Base-by-base conservation (phyloP, 2,329 filamentous ascomycete genomes). In the Cercospora beticola region DNA sequence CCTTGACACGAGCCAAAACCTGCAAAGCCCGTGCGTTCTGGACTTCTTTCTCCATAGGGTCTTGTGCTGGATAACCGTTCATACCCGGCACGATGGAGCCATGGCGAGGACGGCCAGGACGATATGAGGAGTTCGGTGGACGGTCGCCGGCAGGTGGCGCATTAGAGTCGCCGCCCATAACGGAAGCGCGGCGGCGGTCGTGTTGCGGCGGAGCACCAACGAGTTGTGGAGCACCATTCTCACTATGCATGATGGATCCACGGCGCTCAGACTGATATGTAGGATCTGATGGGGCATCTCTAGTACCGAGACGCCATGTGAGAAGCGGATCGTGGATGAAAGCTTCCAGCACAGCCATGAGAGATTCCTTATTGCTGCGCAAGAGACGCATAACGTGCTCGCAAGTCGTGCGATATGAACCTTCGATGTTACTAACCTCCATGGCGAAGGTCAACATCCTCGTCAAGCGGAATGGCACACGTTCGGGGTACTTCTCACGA, bases 371-470 rank as follows among this genome's bases (percentile, higher is more conserved):
- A 81, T 99, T 99, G 74, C 95, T 93, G 66, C 95, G 86, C 72
- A 99, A 84, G 14, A 99, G 94, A 70, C 95, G 89, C 95, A 99
- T 99, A 62, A 97, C 94, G 75, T 97, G 94, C 82, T 99, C 96
- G 76, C 94, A 99, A 5, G 95, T 98, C 67, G 97, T 98, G 69
- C 96, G 89, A 86, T 97, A 99, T 81, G 93, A 97, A 75, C 95
- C 95, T 81, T 99, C 95, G 73, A 99, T 99, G 78, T 99, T 99
- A 86, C 94, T 97, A 66, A 99, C 95, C 82, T 99, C 95, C 95
- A 99, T 99, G 23, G 96, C 96, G 78, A 97, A 99, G 0, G 96
- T 99, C 81, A 99, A 88, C 95, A 99, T 99, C 74, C 95, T 89
- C 2, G 95, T 99, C 59, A 99, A 85, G 67, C 96, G 90, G 92